Evolutionary conservation across 164 flowering plant species (phyloP).

Genomic region (Aristolochia californica): DNA sequence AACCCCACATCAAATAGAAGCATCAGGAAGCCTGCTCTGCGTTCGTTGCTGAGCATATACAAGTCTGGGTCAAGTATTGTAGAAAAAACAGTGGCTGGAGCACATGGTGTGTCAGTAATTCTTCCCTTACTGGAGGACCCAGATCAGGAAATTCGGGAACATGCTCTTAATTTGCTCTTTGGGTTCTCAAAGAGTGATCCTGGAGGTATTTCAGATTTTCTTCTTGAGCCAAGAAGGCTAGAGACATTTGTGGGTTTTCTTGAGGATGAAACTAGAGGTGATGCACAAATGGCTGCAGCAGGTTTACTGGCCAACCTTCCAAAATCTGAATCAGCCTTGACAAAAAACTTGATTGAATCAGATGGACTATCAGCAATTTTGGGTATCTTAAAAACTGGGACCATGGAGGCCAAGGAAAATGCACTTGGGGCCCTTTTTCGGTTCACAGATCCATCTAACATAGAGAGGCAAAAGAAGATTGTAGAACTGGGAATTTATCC

Average conservation of each 20-base stretch:
- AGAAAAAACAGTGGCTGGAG: conserved; percentile 37
- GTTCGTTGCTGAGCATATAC: conserved; percentile 41
- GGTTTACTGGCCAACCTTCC: conserved; percentile 60
- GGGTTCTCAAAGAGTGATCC: conserved; percentile 50
- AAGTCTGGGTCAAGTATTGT: conserved; percentile 33
- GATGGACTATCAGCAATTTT: conserved; percentile 17
- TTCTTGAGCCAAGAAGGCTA: conserved; percentile 40
- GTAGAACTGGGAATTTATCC: conserved; percentile 44
- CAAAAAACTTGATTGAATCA: conserved; percentile 34
- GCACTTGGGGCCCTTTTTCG: conserved; percentile 4
- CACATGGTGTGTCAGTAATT: conserved; percentile 38
- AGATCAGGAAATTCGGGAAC: conserved; percentile 41
- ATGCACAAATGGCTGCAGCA: conserved; percentile 51
- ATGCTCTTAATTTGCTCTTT: conserved; percentile 40
- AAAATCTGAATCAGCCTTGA: conserved; percentile 28
- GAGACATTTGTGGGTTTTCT: conserved; percentile 46
- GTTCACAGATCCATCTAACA: neutral
- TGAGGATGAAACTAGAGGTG: conserved; percentile 31
- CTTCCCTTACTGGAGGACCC: conserved; percentile 54
- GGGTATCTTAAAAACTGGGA: conserved; percentile 4
- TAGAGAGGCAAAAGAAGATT: conserved; percentile 25
- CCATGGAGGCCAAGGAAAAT: neutral
- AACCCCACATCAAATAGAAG: conserved; percentile 19
- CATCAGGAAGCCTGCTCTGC: conserved; percentile 36
- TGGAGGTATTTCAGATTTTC: conserved; percentile 46